Evolutionary conservation across 805 yeast genomes (phyloP), one percentile per base, ranked within the genome.

Genomic region (Saturnispora kantuleensis): DNA sequence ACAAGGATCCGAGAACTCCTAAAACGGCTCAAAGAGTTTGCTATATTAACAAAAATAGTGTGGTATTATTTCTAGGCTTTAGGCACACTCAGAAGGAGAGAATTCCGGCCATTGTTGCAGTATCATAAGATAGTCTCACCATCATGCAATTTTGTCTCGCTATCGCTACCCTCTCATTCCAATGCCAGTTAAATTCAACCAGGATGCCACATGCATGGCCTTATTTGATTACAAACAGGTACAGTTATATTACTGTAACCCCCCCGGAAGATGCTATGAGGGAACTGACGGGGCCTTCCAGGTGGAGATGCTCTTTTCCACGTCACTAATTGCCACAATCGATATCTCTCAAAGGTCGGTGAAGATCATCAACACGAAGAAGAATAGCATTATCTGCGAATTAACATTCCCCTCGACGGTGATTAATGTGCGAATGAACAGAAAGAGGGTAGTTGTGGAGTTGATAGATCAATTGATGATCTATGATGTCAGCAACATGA

Each of bases 401-500:
- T 67, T 90, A 52, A 77, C 90, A 0, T 93, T 88, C 61, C 90
- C 96, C 1, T 76, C 86, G 4, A 67, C 79, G 7, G 80, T 90
- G 2, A 66, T 82, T 26, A 77, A 76, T 41, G 81, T 90, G 31
- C 77, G 77, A 52, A 72, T 90, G 65, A 93, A 90, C 62, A 72
- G 97, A 36, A 82, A 84, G 53, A 67, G 97, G 38, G 70, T 90
- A 51, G 72, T 86, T 30, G 93, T 89, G 13, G 77, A 84, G 5
- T 67, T 90, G 43, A 70, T 77, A 41, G 90, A 86, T 48, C 95
- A 89, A 62, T 77, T 93, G 9, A 84, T 79, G 59, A 76, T 90
- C 39, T 93, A 90, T 65, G 97, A 90, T 61, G 81, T 90, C 49
- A 78, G 93, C 46, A 85, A 94, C 60, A 88, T 90, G 81, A 79